Percentiles rank a stretch among this genome's conserved stretches.
phyloP scores from a whole-genome alignment of 2,329 filamentous ascomycete genomes.

The Sporothrix inflata region DNA sequence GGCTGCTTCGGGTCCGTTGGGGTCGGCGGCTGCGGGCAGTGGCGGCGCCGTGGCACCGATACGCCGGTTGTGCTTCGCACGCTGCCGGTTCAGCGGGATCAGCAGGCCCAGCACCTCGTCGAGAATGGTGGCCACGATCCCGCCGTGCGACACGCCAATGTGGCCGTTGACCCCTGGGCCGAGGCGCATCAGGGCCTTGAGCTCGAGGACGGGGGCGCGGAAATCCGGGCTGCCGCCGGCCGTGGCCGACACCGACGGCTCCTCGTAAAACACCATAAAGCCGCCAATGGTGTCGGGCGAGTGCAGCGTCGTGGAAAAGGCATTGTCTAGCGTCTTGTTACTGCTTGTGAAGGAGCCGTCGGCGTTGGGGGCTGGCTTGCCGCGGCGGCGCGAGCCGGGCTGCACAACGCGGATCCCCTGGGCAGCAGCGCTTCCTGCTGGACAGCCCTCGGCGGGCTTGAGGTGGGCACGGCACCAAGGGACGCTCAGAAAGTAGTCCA shows the following conservation, averaged over 20 bases:
- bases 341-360: conserved; percentile 24
- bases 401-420: conserved; percentile 42
- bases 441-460: conserved; percentile 39
- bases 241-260: conserved; percentile 34
- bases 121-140: conserved; percentile 59
- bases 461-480: conserved; percentile 56
- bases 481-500: conserved; percentile 43
- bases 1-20: conserved; percentile 26
- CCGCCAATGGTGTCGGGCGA: conserved; percentile 52
- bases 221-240: background rate
- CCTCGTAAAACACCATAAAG: conserved; percentile 49
- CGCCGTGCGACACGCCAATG: conserved; percentile 58
- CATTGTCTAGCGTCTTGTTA: conserved; percentile 25
- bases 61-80: conserved; percentile 15
- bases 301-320: conserved; percentile 55
- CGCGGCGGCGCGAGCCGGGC: conserved; percentile 43
- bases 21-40: background rate
- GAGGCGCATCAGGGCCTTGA: conserved; percentile 46
- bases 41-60: conserved; percentile 15
- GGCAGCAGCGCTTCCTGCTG: background rate
- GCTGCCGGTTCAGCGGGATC: conserved; percentile 46
- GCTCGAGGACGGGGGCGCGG: conserved; percentile 35
- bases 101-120: conserved; percentile 61
- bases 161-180: conserved; percentile 59
- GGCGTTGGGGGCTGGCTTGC: conserved; percentile 39